Evolutionary conservation across 768 basidiomycete genomes (phyloP).

Genomic region (Pisolithus sp.): DNA sequence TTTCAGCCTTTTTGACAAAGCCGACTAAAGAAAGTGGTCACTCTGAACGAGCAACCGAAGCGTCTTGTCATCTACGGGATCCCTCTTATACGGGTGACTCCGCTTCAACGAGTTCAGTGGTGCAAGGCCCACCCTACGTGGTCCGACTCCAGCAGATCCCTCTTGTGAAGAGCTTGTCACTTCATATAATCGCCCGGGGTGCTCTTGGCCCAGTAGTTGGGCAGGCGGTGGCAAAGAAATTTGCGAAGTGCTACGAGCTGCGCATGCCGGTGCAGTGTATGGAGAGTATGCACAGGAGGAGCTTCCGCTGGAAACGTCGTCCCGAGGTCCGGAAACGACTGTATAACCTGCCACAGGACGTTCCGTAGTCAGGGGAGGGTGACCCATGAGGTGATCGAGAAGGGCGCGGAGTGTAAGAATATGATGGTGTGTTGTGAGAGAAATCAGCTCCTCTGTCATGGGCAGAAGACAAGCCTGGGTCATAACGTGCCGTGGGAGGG

Average conservation of each 20-base stretch:
- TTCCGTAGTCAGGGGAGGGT: conserved; percentile 13
- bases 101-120: conserved; percentile 52
- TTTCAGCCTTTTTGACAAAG: no score
- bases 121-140: conserved; percentile 40
- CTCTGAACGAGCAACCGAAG: conserved; percentile 40
- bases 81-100: conserved; percentile 50
- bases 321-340: neutral
- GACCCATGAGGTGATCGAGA: conserved; percentile 13
- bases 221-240: conserved; percentile 30
- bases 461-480: neutral
- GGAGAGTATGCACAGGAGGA: conserved; percentile 8
- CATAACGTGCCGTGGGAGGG: neutral
- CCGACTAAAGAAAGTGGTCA: conserved; percentile 11
- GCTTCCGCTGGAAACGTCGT: conserved; percentile 5
- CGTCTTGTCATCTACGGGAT: conserved; percentile 56
- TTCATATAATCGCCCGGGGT: conserved; percentile 24
- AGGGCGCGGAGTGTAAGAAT: conserved; percentile 10
- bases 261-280: conserved; percentile 1
- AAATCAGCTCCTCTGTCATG: conserved; percentile 10
- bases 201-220: conserved; percentile 23
- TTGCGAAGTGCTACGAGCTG: conserved; percentile 12
- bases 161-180: conserved; percentile 15
- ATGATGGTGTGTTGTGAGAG: conserved; percentile 10
- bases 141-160: conserved; percentile 16
- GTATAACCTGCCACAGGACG: conserved; percentile 12